Percentiles rank a stretch among this genome's conserved stretches.
These are phyloP conservation scores for Eimeria mitis DNA, from an alignment of 169 alveolate species.

Conservation along the genomic window DNA sequence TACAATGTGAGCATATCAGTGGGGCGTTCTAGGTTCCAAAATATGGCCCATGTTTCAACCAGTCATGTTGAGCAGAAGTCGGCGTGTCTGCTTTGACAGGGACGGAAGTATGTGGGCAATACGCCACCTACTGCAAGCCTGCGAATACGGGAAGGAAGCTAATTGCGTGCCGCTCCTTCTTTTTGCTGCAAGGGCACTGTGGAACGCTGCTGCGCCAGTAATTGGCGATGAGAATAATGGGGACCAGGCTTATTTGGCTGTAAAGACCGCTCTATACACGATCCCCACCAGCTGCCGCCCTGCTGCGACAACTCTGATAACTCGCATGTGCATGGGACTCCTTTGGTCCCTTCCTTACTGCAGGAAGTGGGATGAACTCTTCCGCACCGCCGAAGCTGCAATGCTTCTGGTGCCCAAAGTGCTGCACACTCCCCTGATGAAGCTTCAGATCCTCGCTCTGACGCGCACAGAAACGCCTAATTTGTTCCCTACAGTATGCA, in stretches of 20 bases:
- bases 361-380: slow-evolving; percentile 71
- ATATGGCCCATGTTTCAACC: not conserved
- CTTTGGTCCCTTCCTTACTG: slow-evolving; percentile 30
- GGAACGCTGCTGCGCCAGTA: slow-evolving; percentile 63
- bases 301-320: slow-evolving; percentile 5
- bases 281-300: slow-evolving; percentile 61
- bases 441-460: slow-evolving; percentile 62
- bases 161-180: slow-evolving; percentile 44
- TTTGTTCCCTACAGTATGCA: slow-evolving; percentile 40
- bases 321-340: slow-evolving; percentile 73
- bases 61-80: not conserved
- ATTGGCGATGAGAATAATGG: slow-evolving; percentile 12
- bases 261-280: slow-evolving; percentile 32
- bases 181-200: slow-evolving; percentile 65
- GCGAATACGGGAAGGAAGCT: slow-evolving; percentile 62
- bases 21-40: not conserved
- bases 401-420: slow-evolving; percentile 52
- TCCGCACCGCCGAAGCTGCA: slow-evolving; percentile 60
- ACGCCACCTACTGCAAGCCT: slow-evolving; percentile 70
- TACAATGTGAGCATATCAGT: slow-evolving; percentile 33
- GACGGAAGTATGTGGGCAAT: slow-evolving; percentile 40
- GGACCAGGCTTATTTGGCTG: slow-evolving; percentile 28
- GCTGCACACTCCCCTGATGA: slow-evolving; percentile 49
- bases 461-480: slow-evolving; percentile 29
- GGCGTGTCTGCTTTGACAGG: slow-evolving; percentile 17